phyloP scores from a whole-genome alignment of 2,329 filamentous ascomycete species.

The Exophiala calicioides region DNA sequence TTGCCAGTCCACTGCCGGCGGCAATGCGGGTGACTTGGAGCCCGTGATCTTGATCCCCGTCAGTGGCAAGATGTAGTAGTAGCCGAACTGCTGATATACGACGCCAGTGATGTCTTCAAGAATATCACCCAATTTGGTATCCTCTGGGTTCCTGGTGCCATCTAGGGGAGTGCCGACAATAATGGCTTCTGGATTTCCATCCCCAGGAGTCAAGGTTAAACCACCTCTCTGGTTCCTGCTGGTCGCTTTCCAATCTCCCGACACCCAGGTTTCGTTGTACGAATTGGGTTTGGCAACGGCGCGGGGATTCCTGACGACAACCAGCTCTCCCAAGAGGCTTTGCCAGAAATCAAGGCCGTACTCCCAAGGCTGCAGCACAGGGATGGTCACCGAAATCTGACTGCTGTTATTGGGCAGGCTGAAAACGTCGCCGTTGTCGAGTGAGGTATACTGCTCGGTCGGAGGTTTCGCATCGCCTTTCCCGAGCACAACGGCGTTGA shows the following conservation, averaged over 20 bases:
- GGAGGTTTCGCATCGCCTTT: slow-evolving; percentile 58
- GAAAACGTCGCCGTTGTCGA: slow-evolving; percentile 68
- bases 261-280: slow-evolving; percentile 69
- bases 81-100: slow-evolving; percentile 65
- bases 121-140: slow-evolving; percentile 65
- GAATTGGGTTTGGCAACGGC: slow-evolving; percentile 63
- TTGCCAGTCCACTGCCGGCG: slow-evolving; percentile 50
- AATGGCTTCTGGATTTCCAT: slow-evolving; percentile 71
- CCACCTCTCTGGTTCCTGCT: slow-evolving; percentile 65
- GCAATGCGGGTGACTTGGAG: slow-evolving; percentile 45
- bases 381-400: slow-evolving; percentile 61
- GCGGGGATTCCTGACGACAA: slow-evolving; percentile 60
- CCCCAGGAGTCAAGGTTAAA: slow-evolving; percentile 62
- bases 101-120: slow-evolving; percentile 69
- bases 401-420: slow-evolving; percentile 63
- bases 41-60: slow-evolving; percentile 56
- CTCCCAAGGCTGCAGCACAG: slow-evolving; percentile 58
- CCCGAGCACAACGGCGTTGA: slow-evolving; percentile 63
- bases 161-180: slow-evolving; percentile 66
- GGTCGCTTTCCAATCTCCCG: slow-evolving; percentile 64
- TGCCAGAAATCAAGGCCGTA: slow-evolving; percentile 77
- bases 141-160: slow-evolving; percentile 60
- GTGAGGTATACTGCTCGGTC: slow-evolving; percentile 59
- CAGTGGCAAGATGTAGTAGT: slow-evolving; percentile 67
- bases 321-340: slow-evolving; percentile 66